phyloP scores from a whole-genome alignment of 129 eudicot genomes.

The Arctium minus region DNA sequence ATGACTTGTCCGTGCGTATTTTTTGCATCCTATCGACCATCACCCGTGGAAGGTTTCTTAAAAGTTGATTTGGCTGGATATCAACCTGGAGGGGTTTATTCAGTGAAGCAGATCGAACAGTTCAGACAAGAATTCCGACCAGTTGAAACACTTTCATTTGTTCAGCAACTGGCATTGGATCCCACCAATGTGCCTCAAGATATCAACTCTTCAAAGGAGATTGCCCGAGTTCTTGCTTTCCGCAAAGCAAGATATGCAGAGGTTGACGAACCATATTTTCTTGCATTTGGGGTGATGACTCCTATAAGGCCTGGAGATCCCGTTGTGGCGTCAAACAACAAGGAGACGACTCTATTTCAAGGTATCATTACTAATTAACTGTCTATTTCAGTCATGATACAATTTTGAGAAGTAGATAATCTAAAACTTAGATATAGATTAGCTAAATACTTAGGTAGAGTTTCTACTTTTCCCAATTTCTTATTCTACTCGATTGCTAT shows the following conservation, averaged over 20 bases:
- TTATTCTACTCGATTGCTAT: background rate
- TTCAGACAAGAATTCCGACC: slow-evolving; percentile 29
- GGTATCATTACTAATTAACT: slow-evolving; percentile 10
- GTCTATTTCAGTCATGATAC: background rate
- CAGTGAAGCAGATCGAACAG: slow-evolving; percentile 18
- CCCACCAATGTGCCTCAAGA: background rate
- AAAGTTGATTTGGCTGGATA: slow-evolving; percentile 29
- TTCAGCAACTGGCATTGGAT: slow-evolving; percentile 24
- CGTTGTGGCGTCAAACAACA: background rate
- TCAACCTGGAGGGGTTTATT: slow-evolving; percentile 17
- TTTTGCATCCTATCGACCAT: slow-evolving; percentile 12
- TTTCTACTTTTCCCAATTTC: background rate
- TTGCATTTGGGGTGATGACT: slow-evolving; percentile 20
- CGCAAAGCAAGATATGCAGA: slow-evolving; percentile 24
- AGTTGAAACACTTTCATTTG: slow-evolving; percentile 15
- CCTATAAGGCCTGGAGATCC: slow-evolving; percentile 1
- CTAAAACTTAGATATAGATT: background rate
- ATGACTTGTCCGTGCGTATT: slow-evolving; percentile 32
- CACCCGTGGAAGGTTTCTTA: slow-evolving; percentile 11
- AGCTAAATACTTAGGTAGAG: background rate
- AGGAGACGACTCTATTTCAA: background rate
- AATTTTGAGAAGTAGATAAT: background rate
- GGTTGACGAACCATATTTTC: slow-evolving; percentile 27
- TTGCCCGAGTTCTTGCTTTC: slow-evolving; percentile 20
- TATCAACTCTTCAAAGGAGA: slow-evolving; percentile 4